Evolutionary conservation across 306 rosid species (phyloP).

Genomic region (Malus sylvestris): DNA sequence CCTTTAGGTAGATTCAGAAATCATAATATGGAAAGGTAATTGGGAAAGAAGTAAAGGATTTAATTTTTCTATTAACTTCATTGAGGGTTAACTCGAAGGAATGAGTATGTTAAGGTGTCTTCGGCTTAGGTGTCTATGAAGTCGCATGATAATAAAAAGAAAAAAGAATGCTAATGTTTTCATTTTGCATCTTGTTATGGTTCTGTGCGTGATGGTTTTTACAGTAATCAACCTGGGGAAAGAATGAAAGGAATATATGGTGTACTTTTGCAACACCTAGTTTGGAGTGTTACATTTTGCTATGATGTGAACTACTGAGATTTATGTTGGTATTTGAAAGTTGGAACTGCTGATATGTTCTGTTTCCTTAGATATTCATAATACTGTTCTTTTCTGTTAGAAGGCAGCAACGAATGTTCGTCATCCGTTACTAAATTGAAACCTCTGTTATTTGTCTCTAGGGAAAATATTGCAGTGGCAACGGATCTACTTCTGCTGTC

Average conservation of each 20-base stretch:
- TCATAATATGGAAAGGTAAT: neutral
- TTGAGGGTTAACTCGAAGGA: neutral
- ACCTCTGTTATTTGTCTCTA: slow-evolving; percentile 20
- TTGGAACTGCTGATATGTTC: neutral
- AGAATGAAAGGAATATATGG: neutral
- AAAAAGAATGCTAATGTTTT: neutral
- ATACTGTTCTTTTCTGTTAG: neutral
- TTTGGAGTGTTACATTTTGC: neutral
- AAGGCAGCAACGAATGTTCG: neutral
- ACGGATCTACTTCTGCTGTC: slow-evolving; percentile 49
- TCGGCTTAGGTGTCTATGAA: neutral
- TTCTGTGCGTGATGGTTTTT: neutral
- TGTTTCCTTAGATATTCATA: neutral
- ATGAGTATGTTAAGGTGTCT: neutral
- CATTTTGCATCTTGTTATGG: neutral
- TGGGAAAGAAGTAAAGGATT: neutral
- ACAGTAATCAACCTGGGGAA: neutral
- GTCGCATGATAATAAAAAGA: neutral
- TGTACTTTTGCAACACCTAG: neutral
- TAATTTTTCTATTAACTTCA: neutral
- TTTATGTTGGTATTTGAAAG: neutral
- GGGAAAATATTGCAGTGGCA: slow-evolving; percentile 43
- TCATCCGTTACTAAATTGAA: neutral
- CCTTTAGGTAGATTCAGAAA: neutral
- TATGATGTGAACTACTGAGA: neutral